Conservation (phyloP, 2,329 filamentous ascomycete genomes). For the Emericellopsis atlantica region DNA sequence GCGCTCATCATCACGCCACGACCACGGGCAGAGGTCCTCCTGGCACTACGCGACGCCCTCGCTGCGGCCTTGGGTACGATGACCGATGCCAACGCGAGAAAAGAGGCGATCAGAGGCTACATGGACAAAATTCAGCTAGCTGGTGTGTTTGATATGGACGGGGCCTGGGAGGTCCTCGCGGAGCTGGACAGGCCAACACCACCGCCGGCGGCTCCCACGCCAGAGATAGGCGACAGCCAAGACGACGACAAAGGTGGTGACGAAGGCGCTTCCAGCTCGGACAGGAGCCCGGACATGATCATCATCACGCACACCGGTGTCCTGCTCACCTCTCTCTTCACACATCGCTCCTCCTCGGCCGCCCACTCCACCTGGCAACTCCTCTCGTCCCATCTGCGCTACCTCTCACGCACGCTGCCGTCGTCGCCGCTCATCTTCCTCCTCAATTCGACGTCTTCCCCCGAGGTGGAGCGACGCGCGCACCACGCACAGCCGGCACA, state of each 20-base stretch:
- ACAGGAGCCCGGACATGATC: conserved; percentile 29
- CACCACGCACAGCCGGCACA: neutral
- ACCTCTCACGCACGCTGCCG: conserved; percentile 25
- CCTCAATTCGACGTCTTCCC: conserved; percentile 34
- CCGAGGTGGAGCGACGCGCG: neutral
- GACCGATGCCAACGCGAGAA: conserved; percentile 6
- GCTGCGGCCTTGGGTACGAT: conserved; percentile 17
- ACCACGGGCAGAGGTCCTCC: conserved; percentile 25
- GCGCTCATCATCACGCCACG: conserved; percentile 37
- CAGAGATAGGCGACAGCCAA: conserved; percentile 20
- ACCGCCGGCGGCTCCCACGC: neutral
- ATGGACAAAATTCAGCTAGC: conserved; percentile 40
- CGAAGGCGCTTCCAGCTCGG: conserved; percentile 4
- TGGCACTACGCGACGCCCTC: conserved; percentile 26
- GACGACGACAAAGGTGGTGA: conserved; percentile 14
- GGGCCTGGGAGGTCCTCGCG: conserved; percentile 40
- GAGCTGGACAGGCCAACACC: conserved; percentile 29
- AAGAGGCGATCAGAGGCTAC: conserved; percentile 11
- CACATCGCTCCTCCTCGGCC: conserved; percentile 27
- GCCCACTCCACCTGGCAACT: conserved; percentile 35
- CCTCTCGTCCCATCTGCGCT: conserved; percentile 32
- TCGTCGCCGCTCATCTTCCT: conserved; percentile 37
- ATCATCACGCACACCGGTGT: conserved; percentile 41
- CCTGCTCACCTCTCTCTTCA: conserved; percentile 39
- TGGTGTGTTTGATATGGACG: conserved; percentile 45